phyloP scores from a whole-genome alignment of 2,329 filamentous ascomycete genomes.

The Magnaporthales sp. region DNA sequence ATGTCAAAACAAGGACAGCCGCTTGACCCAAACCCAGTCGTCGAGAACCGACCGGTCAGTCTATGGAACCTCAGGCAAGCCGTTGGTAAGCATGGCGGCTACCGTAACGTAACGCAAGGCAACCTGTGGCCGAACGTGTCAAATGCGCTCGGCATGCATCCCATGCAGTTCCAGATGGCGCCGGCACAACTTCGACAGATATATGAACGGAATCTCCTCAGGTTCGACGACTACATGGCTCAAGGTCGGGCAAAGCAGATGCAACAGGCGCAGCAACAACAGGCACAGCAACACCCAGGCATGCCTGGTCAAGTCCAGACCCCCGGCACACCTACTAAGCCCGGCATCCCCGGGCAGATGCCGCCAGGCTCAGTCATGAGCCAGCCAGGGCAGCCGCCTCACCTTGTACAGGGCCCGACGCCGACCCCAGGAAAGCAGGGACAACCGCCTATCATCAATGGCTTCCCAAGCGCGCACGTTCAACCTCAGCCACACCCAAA shows the following conservation, averaged over 20 bases:
- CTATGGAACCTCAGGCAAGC: slow-evolving; percentile 70
- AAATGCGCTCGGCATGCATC: slow-evolving; percentile 51
- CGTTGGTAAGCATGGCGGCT: slow-evolving; percentile 71
- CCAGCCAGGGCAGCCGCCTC: slow-evolving; percentile 24
- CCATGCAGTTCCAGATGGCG: slow-evolving; percentile 56
- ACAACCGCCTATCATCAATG: slow-evolving; percentile 38
- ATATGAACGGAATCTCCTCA: slow-evolving; percentile 66
- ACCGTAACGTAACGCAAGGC: slow-evolving; percentile 58
- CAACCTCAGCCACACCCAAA: slow-evolving; percentile 35
- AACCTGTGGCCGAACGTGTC: slow-evolving; percentile 71
- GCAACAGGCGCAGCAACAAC: slow-evolving; percentile 36
- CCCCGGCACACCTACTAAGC: slow-evolving; percentile 33
- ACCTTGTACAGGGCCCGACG: slow-evolving; percentile 28
- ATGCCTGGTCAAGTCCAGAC: slow-evolving; percentile 21
- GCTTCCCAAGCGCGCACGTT: slow-evolving; percentile 36
- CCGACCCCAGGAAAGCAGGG: slow-evolving; percentile 37
- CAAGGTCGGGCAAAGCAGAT: slow-evolving; percentile 45
- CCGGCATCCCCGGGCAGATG: slow-evolving; percentile 29
- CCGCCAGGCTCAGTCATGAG: slow-evolving; percentile 28
- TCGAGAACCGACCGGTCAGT: slow-evolving; percentile 66
- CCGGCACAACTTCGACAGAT: slow-evolving; percentile 61
- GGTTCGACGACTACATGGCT: slow-evolving; percentile 66
- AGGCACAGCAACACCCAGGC: slow-evolving; percentile 25
- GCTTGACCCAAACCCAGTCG: slow-evolving; percentile 64
- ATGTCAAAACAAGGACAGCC: slow-evolving; percentile 67